Base-by-base conservation (phyloP, 2,329 filamentous ascomycete genomes). In the Penicillium janthinellum region DNA sequence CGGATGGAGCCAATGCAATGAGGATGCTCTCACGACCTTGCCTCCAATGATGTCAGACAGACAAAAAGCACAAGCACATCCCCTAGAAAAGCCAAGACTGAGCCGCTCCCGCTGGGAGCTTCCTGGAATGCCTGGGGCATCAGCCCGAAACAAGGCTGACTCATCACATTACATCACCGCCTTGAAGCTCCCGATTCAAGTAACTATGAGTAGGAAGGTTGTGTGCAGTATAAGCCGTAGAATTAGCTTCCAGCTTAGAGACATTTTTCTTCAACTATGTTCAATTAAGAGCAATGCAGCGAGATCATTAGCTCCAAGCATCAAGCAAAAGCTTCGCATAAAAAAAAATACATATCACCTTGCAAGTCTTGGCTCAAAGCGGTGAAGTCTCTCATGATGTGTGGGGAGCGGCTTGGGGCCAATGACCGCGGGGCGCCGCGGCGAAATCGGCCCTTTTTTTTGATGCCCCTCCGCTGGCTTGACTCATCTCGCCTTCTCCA, bases 391-490 rank as follows among this genome's bases (percentile, higher is more conserved):
- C 14, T 10, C 17, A 34, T 42, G 42, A n/a, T 49, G 37, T 65
- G 63, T 65, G 64, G 65, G 58, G 62, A 34, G 42, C 54, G 25
- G 10, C 14, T n/a, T 10, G 42, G 17, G 57, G 39, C 66, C 64
- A 62, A 68, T 68, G 49, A 61, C 15, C 15, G 38, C n/a, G 42
- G 44, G 47, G n/a, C 34, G 52, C 62, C 56, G 41, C 58, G 64
- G 69, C 70, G 67, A 73, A 65, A 68, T 70, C 70, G 70, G 70
- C 67, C 61, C 60, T 66, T 66, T 70, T 66, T 62, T 39, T 28
- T 56, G 63, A 59, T 70, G 68, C 69, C 69, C 69, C 70, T 71
- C 65, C 57, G 52, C 45, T 42, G 53, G 48, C 37, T 55, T 56
- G 69, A 72, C 63, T 72, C 68, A 68, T 67, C 59, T 61, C 47